Base-by-base conservation (phyloP, 1,139 yeast species). In the Saccharomyces pastorianus region DNA sequence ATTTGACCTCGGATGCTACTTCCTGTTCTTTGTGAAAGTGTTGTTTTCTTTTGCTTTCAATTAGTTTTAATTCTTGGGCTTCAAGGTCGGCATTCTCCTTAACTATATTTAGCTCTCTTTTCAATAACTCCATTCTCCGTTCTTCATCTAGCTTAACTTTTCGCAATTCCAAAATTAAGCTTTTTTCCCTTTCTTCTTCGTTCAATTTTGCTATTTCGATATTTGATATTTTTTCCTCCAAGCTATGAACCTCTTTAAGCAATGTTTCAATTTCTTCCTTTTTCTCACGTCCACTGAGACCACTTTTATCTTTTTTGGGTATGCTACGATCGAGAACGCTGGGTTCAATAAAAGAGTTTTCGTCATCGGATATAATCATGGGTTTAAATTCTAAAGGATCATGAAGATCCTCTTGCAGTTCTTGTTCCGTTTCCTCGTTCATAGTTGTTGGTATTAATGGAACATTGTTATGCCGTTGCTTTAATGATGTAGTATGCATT, bases 371-470 rank as follows among this genome's bases (percentile, higher is more conserved):
- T 38, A 38, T 38, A 20, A 13, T 38, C 25, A 38, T 38, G 11
- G 44, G 44, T 20, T 20, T 38, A 20, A 38, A 38, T 20, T 38
- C 44, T 6, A 38, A 38, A 14, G 44, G 44, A 20, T 20, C 47
- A 28, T 47, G 13, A 11, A 20, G n/a, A 17, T 54, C 56, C 7
- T 50, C 38, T 28, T 50, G 28, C 29, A 51, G 25, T 25, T 54
- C 53, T 44, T 56, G 59, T 32, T 55, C 61, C 4, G 58, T 58
- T 38, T 58, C 61, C 47, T 58, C 61, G 34, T 51, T 47, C 31
- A 58, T 32, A 44, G 54, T 51, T 32, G 55, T 56, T 46, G 55
- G 53, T 4, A 54, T 55, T 32, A 58, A 44, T 29, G 59, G 58
- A 52, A 29, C 41, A 20, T 17, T 23, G 17, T 27, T 29, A 28